These are phyloP conservation scores for Colletotrichum nymphaeae DNA, from an alignment of 2,329 filamentous ascomycete genomes.

Conservation along the genomic window DNA sequence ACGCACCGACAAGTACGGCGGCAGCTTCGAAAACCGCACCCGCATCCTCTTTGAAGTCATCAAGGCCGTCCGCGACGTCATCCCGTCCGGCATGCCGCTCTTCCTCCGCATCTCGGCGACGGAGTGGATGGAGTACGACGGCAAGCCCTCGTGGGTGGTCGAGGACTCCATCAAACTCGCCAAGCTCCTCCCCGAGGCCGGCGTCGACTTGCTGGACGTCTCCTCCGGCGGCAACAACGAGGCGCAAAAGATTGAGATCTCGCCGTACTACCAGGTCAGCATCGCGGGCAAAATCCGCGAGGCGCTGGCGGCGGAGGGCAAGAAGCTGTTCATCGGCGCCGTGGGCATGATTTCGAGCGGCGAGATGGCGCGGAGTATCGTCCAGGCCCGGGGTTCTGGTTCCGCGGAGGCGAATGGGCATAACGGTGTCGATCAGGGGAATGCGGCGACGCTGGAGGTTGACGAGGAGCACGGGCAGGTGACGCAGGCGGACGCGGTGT, in stretches of 20 bases:
- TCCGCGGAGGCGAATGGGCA: slow-evolving; percentile 46
- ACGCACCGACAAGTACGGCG: slow-evolving; percentile 74
- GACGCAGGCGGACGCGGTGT: slow-evolving; percentile 74
- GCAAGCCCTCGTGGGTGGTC: slow-evolving; percentile 71
- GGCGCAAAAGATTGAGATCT: slow-evolving; percentile 68
- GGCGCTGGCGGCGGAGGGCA: slow-evolving; percentile 62
- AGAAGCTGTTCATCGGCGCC: slow-evolving; percentile 72
- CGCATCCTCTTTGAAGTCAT: slow-evolving; percentile 69
- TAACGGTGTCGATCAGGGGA: neutral
- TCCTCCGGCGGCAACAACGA: slow-evolving; percentile 79
- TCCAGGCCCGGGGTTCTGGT: slow-evolving; percentile 59
- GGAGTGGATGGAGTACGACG: slow-evolving; percentile 68
- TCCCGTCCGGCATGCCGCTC: slow-evolving; percentile 66
- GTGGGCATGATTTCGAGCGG: slow-evolving; percentile 81
- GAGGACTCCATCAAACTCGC: slow-evolving; percentile 76
- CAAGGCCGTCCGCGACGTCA: slow-evolving; percentile 59
- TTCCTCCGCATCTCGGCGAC: slow-evolving; percentile 71
- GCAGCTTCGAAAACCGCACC: slow-evolving; percentile 73
- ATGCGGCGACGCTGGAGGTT: slow-evolving; percentile 47
- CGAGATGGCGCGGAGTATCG: slow-evolving; percentile 71
- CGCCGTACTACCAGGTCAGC: slow-evolving; percentile 78
- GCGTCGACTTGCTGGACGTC: slow-evolving; percentile 87
- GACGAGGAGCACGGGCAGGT: slow-evolving; percentile 51
- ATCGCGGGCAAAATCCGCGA: slow-evolving; percentile 79
- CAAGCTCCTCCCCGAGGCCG: slow-evolving; percentile 74